Percentiles rank a stretch among this genome's conserved stretches.
phyloP scores from a whole-genome alignment of 495 filamentous ascomycete genomes.

The Daldinia grandis region DNA sequence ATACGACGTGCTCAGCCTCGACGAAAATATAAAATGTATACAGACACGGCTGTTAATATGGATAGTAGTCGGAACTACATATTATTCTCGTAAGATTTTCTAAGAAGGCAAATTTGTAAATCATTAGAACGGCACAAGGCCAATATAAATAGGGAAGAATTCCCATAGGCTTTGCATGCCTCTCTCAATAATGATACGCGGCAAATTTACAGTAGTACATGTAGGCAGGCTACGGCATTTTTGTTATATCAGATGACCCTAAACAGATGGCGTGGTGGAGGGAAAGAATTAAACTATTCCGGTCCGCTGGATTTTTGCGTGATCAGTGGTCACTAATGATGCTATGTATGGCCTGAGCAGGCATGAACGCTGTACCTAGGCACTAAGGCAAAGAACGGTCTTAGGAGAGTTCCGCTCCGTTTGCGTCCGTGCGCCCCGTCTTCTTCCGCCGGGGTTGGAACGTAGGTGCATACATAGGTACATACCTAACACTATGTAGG shows the following conservation, averaged over 20 bases:
- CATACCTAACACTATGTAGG: too few species aligned
- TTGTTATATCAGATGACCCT: constrained; percentile 36
- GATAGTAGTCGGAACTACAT: background rate
- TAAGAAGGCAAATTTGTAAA: background rate
- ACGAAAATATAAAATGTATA: constrained; percentile 1
- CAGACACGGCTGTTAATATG: background rate
- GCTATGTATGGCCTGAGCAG: constrained; percentile 25
- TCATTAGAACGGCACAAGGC: background rate
- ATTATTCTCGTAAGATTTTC: background rate
- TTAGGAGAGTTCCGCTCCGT: constrained; percentile 40
- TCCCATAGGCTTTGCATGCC: background rate
- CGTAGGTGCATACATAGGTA: too few species aligned
- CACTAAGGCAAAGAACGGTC: background rate
- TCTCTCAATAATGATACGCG: constrained; percentile 5
- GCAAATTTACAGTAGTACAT: constrained; percentile 10
- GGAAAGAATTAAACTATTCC: constrained; percentile 13
- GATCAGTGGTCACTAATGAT: constrained; percentile 31
- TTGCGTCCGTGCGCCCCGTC: constrained; percentile 34
- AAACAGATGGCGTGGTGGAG: constrained; percentile 34
- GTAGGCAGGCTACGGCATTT: constrained; percentile 5
- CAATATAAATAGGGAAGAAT: background rate
- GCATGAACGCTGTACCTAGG: background rate
- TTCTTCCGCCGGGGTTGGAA: constrained; percentile 19
- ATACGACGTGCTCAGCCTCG: constrained; percentile 8
- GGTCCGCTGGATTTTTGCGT: constrained; percentile 26